Base-by-base conservation (phyloP, 805 yeast species). In the Starmerella stellata region DNA sequence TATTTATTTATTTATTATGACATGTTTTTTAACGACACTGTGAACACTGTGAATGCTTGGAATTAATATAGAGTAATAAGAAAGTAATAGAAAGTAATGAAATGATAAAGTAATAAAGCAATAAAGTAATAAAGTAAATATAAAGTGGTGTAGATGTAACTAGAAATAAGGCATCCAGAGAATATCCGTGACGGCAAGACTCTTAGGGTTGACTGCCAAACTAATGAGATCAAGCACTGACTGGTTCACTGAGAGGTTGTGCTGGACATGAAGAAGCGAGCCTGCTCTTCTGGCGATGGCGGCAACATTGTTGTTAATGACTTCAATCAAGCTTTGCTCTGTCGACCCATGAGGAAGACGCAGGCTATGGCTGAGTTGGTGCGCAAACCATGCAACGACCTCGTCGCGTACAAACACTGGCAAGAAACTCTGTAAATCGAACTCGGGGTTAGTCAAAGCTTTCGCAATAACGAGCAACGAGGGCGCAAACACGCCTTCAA, bases 401-500 rank as follows among this genome's bases (percentile, higher is more conserved):
- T 90, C 99, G 59, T 90, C 98, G 41, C 96, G 73, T 17, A 92
- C 93, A 60, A 90, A 87, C 48, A 90, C 65, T n/a, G 93, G 80
- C 60, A 90, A 61, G 58, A 78, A 83, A 44, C 83, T 92, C 52
- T 79, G 93, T 57, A 90, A 65, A 49, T 87, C 95, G 45, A 81
- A 79, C 50, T 83, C 94, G 1, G 94, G 93, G 51, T 83, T 93
- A 8, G 87, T 69, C 45, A 92, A 64, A 4, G 94, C 85, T 52
- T 81, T 72, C 1, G 95, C 90, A 53, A 87, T 80, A 19, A 75
- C 69, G 66, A 85, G 72, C 35, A 90, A 64, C 48, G 83, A 74
- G 42, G 82, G 82, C 2, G 95, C 74, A 46, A 83, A 71, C 15
- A 92, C 66, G 36, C 98, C 98, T 58, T 90, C 98, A 51, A 83